Base-by-base conservation (phyloP, 2,329 filamentous ascomycete species). In the Madurella mycetomatis region DNA sequence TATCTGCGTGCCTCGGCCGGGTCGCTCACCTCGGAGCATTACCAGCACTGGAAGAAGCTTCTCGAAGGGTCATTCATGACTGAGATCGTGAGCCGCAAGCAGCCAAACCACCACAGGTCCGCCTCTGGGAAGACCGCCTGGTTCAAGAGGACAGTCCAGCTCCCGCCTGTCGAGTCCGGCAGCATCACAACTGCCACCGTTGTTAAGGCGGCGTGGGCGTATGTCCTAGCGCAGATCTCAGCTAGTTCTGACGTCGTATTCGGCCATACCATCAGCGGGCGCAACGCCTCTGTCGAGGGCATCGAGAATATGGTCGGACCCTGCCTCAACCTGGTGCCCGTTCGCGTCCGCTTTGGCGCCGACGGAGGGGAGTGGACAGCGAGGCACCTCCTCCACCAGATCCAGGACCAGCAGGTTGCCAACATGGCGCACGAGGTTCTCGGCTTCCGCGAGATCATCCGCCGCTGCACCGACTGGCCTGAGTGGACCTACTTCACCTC, bases 181-280 rank as follows among this genome's bases (percentile, higher is more conserved):
- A 51, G 55, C 59, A 69, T 72, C 47, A 73, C 71, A 9, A 64
- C 64, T 9, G 73, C 74, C 8, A 76, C 73, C 1, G 51, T 76
- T 17, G 63, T 76, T 60, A 76, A 76, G 52, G 72, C 71, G n/a
- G 73, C 74, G 0, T 77, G 74, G 74, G 69, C 74, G 0, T 60
- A 65, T 1, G 70, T 72, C 11, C 62, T 77, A 5, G 69, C 72
- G 3, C 66, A 68, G 9, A 51, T 69, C 19, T 67, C 73, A 0
- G 64, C 66, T n/a, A 66, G 62, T 18, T 55, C 62, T 1, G 74
- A 76, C 54, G 64, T 74, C 41, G 68, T 74, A 12, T 75, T 75
- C 37, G 72, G 73, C 1, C 68, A 73, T 51, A 66, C 72, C 51
- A 70, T 74, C 46, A 69, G 66, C 34, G 72, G 72, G 2, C 71